Percentiles rank a stretch among this genome's conserved stretches.
These are phyloP conservation scores for Nicotiana knightiana DNA, from an alignment of 257 asterid species.

Conservation along the genomic window DNA sequence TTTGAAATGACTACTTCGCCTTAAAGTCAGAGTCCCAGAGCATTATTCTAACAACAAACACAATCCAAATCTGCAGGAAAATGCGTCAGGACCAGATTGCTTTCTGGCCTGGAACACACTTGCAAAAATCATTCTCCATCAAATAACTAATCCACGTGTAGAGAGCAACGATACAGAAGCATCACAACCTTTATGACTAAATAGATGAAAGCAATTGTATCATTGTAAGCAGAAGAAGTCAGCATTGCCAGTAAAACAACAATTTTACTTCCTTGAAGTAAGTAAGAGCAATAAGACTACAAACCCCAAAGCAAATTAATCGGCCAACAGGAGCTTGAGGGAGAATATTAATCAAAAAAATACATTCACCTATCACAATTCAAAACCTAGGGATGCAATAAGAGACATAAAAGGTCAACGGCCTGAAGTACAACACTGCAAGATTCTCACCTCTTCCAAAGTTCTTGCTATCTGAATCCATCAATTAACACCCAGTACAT, in stretches of 20 bases:
- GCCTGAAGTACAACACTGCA: not conserved
- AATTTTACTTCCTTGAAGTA: not conserved
- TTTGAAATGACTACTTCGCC: not conserved
- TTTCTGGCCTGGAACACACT: not conserved
- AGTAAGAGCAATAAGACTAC: not conserved
- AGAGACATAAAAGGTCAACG: not conserved
- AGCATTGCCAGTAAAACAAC: not conserved
- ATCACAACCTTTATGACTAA: not conserved
- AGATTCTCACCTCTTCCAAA: conserved; percentile 81
- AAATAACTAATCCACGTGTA: not conserved
- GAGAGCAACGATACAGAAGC: not conserved
- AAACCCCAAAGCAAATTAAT: not conserved
- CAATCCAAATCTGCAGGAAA: not conserved
- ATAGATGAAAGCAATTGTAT: not conserved
- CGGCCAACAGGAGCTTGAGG: not conserved
- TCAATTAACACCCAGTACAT: conserved; percentile 45
- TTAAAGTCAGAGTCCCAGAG: not conserved
- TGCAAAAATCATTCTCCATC: not conserved
- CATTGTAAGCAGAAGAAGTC: not conserved
- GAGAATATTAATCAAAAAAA: not conserved
- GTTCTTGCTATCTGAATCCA: conserved; percentile 85
- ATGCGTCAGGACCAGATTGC: not conserved
- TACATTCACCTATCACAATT: not conserved
- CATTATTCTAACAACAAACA: not conserved
- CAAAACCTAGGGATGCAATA: not conserved